Evolutionary conservation across 306 rosid species (phyloP).

Genomic region (Trifolium dubium): DNA sequence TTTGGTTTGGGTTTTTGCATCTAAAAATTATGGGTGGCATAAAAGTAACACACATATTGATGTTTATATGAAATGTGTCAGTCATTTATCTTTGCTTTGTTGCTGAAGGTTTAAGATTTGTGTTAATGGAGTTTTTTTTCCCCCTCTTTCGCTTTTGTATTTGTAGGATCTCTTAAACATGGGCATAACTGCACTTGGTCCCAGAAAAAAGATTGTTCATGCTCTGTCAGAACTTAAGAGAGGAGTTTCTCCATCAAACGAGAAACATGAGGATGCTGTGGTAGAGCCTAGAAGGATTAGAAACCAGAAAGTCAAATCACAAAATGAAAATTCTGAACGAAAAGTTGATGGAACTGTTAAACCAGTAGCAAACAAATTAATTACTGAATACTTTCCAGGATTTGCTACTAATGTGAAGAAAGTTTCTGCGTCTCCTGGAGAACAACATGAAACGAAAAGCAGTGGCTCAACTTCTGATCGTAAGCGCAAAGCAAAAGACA

Average conservation of each 20-base stretch:
- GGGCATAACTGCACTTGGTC: constrained; percentile 87
- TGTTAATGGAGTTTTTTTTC: not conserved
- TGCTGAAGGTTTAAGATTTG: constrained; percentile 1
- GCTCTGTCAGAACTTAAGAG: constrained; percentile 71
- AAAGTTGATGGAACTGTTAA: constrained; percentile 50
- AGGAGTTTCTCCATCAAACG: constrained; percentile 45
- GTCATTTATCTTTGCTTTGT: not conserved
- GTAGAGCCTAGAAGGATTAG: constrained; percentile 49
- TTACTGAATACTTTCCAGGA: constrained; percentile 83
- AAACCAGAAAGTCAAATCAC: constrained; percentile 48
- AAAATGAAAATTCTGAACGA: constrained; percentile 49
- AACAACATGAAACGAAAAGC: constrained; percentile 46
- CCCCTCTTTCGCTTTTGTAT: not conserved
- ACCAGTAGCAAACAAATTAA: constrained; percentile 70
- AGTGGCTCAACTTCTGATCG: constrained; percentile 45
- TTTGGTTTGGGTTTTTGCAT: constrained; percentile 16
- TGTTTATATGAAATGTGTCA: not conserved
- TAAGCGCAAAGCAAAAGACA: constrained; percentile 50
- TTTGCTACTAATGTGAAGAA: constrained; percentile 60
- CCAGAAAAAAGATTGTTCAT: constrained; percentile 81
- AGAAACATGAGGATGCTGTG: constrained; percentile 40
- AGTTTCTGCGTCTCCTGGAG: constrained; percentile 45
- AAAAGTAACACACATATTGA: not conserved
- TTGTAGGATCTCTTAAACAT: constrained; percentile 76
- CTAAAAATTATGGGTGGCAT: not conserved